Evolutionary conservation across 177 flowering plant genomes (phyloP), one percentile per base, ranked within the genome.

Genomic region (Vitis hybrid): DNA sequence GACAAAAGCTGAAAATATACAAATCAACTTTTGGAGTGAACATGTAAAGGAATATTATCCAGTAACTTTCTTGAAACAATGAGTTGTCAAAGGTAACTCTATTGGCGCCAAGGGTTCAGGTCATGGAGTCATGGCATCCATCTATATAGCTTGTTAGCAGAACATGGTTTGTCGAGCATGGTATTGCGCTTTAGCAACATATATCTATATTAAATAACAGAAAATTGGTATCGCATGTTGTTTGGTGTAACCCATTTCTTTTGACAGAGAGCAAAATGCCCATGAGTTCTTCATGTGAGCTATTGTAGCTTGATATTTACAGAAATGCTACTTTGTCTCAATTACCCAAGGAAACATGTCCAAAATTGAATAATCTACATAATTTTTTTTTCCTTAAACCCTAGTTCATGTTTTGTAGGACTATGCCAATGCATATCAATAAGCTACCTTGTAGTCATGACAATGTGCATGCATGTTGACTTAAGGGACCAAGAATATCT

Each of bases 1-100:
- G 76, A 77, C 78, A 77, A 75, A 68, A 65, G 75, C 75, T 70
- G 71, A 71, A 67, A 71, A 51, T 66, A 46, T 56, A 66, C 7
- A 5, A 6, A 35, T 35, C 46, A 71, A 55, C 24, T 9, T 62
- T 56, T n/a, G 10, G 27, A 70, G 51, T 54, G 70, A 66, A 17
- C 63, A 52, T 63, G 17, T 68, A 60, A 54, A 49, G 70, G 15
- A 59, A 63, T 52, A 73, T n/a, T 18, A 63, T 56, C 56, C 46
- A 27, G 18, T 40, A 32, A 24, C 32, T 55, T 56, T 57, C 48
- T 68, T 66, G 56, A 62, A 4, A 68, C 21, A 48, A 64, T 17
- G 48, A 64, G 46, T 51, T 27, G 68, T 30, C 18, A 24, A 30
- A 65, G 52, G 49, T 35, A 49, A 27, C 54, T 67, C 61, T 52